Base-by-base conservation (phyloP, 83 land plant genomes). In the Isoetes engelmannii region DNA sequence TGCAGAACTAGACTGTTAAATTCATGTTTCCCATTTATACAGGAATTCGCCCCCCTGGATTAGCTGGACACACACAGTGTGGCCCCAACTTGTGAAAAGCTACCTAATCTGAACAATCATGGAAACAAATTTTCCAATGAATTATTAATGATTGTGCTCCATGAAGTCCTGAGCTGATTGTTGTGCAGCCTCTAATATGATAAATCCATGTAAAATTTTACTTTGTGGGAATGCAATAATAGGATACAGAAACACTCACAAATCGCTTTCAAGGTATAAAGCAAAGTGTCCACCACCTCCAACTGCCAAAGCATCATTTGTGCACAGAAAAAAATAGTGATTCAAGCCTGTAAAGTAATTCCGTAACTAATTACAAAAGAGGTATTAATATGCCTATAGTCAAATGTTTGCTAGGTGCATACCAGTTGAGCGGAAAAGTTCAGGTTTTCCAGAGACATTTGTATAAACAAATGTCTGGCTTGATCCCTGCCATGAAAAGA, bases 231-330 rank as follows among this genome's bases (percentile, higher is more conserved):
- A 10, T 18, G 9, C 1, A 10, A 59, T 12, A 59, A 59, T 7
- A 58, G 15, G 9, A 8, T 1, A 12, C 18, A 59, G 1, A 28
- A 28, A 28, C 37, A 68, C 77, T 74, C 48, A 74, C 72, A 77
- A 51, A 15, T 77, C 80, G 10, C 68, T 58, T 41, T 77, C 80
- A 18, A 77, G 69, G 47, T 77, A 67, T 8, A 77, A 61, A n/a
- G 80, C 80, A 47, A 77, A 77, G 53, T 77, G 80, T 15, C 72
- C 76, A 45, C 80, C 80, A 49, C 80, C 80, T 54, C 80, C 80
- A 57, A 77, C 44, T n/a, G 80, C 69, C 13, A 77, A 47, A 42
- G 77, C 76, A 7, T 77, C 80, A 43, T 60, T 67, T 15, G 70
- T 72, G 47, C 72, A 73, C 28, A 77, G 69, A 37, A 72, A 28